Percentiles rank a stretch among this genome's conserved stretches.
Conservation (phyloP, 2,329 filamentous ascomycete species). For the Thermothelomyces thermophilus region DNA sequence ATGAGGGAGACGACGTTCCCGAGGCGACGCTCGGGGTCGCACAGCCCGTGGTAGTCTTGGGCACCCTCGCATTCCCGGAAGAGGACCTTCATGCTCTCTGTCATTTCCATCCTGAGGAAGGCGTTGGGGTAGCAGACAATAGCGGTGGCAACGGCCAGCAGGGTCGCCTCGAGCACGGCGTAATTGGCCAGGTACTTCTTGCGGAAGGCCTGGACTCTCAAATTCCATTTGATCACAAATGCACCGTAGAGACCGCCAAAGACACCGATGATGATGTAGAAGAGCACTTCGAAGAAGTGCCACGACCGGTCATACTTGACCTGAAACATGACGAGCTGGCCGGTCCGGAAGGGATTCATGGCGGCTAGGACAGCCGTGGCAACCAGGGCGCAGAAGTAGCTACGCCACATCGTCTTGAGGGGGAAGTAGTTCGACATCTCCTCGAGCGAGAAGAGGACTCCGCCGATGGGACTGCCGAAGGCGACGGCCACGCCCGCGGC, state of each 20-base stretch:
- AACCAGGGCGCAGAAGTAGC: constrained; percentile 94
- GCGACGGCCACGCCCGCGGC: constrained; percentile 93
- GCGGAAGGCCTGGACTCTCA: constrained; percentile 82
- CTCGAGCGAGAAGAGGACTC: constrained; percentile 92
- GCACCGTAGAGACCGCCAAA: constrained; percentile 95
- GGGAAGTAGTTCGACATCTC: constrained; percentile 98
- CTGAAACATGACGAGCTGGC: constrained; percentile 98
- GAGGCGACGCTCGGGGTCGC: constrained; percentile 69
- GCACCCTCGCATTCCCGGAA: constrained; percentile 88
- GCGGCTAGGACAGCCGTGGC: constrained; percentile 86
- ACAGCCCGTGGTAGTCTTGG: constrained; percentile 84
- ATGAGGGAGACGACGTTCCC: constrained; percentile 71
- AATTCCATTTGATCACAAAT: constrained; percentile 96
- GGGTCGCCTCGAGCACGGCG: constrained; percentile 76
- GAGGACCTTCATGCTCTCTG: constrained; percentile 96
- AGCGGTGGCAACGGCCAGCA: constrained; percentile 76
- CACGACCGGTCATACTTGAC: constrained; percentile 91
- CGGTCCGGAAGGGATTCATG: constrained; percentile 96
- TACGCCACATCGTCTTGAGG: constrained; percentile 94
- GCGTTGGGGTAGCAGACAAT: constrained; percentile 95
- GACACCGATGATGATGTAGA: constrained; percentile 84
- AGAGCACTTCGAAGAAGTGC: constrained; percentile 95
- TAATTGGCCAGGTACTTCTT: constrained; percentile 86
- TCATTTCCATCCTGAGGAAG: constrained; percentile 96
- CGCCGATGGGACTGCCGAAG: constrained; percentile 94